These are phyloP conservation scores for Styphnolobium japonicum DNA, from an alignment of 306 rosid genomes.

Conservation along the genomic window DNA sequence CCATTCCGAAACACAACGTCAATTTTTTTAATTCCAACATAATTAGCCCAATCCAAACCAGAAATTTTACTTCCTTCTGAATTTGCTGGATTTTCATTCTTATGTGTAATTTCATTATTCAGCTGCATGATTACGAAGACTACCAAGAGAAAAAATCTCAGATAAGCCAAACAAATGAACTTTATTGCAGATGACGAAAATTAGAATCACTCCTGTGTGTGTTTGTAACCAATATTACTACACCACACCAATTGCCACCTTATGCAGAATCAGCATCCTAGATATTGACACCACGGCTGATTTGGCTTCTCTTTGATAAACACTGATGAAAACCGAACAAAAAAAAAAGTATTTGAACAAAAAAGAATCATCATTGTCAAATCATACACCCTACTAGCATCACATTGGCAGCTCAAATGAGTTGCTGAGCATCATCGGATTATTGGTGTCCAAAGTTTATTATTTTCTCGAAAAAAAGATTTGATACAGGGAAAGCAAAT, in stretches of 20 bases:
- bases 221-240: not conserved
- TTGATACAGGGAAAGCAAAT: slow-evolving; percentile 8
- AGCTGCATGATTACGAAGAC: not conserved
- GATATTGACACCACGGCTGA: not conserved
- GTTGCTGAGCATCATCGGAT: not conserved
- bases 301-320: not conserved
- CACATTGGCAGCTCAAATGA: not conserved
- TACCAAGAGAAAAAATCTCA: not conserved
- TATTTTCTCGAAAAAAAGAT: not conserved
- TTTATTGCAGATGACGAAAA: not conserved
- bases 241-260: no score
- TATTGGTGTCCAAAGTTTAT: not conserved
- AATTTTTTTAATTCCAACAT: no score
- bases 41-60: no score
- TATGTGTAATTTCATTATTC: not conserved
- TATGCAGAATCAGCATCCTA: not conserved
- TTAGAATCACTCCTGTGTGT: not conserved
- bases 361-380: no score
- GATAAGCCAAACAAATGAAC: not conserved
- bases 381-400: no score
- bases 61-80: no score
- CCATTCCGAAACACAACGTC: no score
- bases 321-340: not conserved
- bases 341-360: no score
- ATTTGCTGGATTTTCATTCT: not conserved